Conservation (phyloP, 495 filamentous ascomycete species). For the Aspergillus panamensis region DNA sequence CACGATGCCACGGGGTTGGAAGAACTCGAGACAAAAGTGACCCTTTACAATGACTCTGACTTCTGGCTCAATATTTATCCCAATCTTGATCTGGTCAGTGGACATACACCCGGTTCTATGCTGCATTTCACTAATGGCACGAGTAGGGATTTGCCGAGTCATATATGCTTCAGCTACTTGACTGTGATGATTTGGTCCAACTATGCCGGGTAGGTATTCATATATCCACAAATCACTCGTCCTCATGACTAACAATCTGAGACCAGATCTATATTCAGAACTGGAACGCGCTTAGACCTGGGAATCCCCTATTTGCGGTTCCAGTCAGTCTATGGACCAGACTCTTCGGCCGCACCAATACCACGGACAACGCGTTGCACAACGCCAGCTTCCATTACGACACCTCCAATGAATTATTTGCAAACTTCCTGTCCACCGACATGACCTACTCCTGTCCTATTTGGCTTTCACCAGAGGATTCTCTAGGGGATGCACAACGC, state of each 20-base stretch:
- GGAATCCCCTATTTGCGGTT: background rate
- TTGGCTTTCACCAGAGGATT: slow-evolving; percentile 53
- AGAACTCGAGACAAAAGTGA: background rate
- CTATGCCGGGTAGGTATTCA: background rate
- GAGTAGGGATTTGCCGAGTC: slow-evolving; percentile 5
- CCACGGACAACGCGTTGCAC: background rate
- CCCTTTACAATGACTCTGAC: background rate
- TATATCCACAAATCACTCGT: background rate
- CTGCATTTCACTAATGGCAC: background rate
- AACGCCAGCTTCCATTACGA: slow-evolving; percentile 12
- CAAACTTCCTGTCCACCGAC: slow-evolving; percentile 65
- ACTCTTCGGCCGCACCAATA: background rate
- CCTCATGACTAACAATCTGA: too few species aligned
- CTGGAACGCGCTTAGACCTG: background rate
- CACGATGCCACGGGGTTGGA: background rate
- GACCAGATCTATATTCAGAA: background rate
- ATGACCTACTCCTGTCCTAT: slow-evolving; percentile 77
- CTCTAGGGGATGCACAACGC: slow-evolving; percentile 59
- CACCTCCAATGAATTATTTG: slow-evolving; percentile 68
- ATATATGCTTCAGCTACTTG: slow-evolving; percentile 4
- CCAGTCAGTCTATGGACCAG: background rate
- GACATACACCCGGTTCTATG: background rate
- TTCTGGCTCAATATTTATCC: background rate
- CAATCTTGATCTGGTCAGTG: background rate
- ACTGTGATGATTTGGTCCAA: slow-evolving; percentile 5